Evolutionary conservation across 2,329 filamentous ascomycete genomes (phyloP), one percentile per base, ranked within the genome.

Genomic region (Aureobasidium vineae): DNA sequence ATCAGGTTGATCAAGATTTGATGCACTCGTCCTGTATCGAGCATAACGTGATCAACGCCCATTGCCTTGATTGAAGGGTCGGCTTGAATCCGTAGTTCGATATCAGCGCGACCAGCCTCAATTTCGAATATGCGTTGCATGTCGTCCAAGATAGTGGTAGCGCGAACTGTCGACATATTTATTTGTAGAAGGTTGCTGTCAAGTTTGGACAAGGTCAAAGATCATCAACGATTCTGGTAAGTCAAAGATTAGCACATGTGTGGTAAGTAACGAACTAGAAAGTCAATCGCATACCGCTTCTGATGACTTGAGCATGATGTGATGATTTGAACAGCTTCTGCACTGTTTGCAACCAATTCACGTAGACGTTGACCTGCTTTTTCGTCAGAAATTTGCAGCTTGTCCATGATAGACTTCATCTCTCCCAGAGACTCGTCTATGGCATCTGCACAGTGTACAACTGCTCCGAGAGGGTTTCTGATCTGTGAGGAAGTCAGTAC

Each of bases 241-340:
- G n/a, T 38, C 16, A 40, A 23, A 5, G 13, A 11, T 59, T 7
- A 59, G 38, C 47, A 43, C 16, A 4, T 11, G 2, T 38, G 2
- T 52, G 5, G 6, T n/a, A 13, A n/a, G 7, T 52, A 5, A 8
- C 33, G 26, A 49, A 26, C 33, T 49, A 2, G 8, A 31, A 19
- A n/a, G 16, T 31, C 23, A 19, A 28, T 10, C 8, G 26, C 43
- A 31, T 49, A 61, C 57, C 79, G 73, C 68, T 80, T 81, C 66
- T 81, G 79, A 66, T 82, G 80, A 31, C 79, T 75, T 6, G 78
- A 78, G 68, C 80, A 82, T 43, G 79, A 74, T 41, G 79, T 75
- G 66, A 82, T 80, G 38, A 78, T 80, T 47, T 79, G 75, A 7
- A 76, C 77, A 21, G 76, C 74, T 21, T 76, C 72, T 11, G 74